These are phyloP conservation scores for Fagopyrum tataricum DNA, from an alignment of 148 eudicot genomes.

Conservation along the genomic window DNA sequence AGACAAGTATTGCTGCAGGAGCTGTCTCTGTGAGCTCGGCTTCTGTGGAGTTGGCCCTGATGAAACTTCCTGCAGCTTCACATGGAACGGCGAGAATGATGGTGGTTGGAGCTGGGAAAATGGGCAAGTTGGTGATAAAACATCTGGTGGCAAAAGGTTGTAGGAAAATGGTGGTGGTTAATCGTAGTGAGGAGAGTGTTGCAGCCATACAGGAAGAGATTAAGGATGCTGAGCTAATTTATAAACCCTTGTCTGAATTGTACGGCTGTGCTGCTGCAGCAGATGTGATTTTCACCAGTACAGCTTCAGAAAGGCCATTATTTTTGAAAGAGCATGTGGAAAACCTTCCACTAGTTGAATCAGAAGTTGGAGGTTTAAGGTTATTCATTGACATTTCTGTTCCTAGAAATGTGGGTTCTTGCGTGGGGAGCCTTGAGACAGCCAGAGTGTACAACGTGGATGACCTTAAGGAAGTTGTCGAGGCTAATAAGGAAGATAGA, in stretches of 20 bases:
- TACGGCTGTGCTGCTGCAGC: constrained; percentile 68
- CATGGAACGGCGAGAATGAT: constrained; percentile 67
- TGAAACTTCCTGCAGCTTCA: constrained; percentile 72
- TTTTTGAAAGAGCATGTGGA: constrained; percentile 60
- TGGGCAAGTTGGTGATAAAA: constrained; percentile 93
- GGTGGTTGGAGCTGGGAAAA: constrained; percentile 93
- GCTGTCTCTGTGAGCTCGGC: constrained; percentile 98
- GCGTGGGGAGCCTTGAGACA: constrained; percentile 49
- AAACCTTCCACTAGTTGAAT: constrained; percentile 49
- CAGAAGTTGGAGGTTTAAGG: constrained; percentile 56
- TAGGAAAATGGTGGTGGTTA: constrained; percentile 83
- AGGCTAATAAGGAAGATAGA: constrained; percentile 87
- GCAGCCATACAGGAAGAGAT: constrained; percentile 58
- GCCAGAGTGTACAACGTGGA: constrained; percentile 75
- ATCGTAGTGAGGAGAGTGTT: constrained; percentile 71
- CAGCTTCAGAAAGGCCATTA: constrained; percentile 64
- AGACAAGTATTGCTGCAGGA: constrained; percentile 85
- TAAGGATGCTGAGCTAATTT: constrained; percentile 58
- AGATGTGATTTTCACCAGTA: constrained; percentile 92
- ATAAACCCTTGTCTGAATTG: constrained; percentile 75
- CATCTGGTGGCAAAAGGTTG: constrained; percentile 92
- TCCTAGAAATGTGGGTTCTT: constrained; percentile 87
- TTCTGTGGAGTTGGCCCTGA: constrained; percentile 83
- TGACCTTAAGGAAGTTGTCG: constrained; percentile 94
- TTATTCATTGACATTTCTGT: constrained; percentile 83